A percentile compares a stretch with the other conserved stretches of the same genome.
These are phyloP conservation scores for Patellaria atrata DNA, from an alignment of 495 filamentous ascomycete species.

Conservation along the genomic window DNA sequence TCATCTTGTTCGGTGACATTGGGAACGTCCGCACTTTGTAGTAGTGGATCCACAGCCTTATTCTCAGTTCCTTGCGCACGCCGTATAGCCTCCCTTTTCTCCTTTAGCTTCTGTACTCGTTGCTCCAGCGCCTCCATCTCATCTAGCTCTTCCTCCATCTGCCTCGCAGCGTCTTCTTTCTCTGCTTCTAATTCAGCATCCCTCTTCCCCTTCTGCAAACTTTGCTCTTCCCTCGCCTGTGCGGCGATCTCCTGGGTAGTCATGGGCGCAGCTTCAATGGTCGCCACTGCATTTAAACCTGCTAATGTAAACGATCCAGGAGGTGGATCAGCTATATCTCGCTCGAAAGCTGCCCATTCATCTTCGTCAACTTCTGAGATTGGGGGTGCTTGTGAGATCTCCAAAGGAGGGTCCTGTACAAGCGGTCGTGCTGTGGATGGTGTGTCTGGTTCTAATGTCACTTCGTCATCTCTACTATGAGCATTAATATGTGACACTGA, in stretches of 20 bases:
- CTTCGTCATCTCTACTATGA: background rate
- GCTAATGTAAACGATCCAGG: constrained; percentile 21
- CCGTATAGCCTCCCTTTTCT: constrained; percentile 47
- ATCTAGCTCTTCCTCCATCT: constrained; percentile 79
- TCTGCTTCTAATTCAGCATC: constrained; percentile 63
- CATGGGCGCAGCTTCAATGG: constrained; percentile 58
- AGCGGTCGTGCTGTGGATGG: constrained; percentile 8
- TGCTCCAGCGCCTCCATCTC: constrained; percentile 86
- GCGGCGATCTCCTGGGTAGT: constrained; percentile 59
- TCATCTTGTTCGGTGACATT: constrained; percentile 32
- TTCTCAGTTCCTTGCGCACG: constrained; percentile 35
- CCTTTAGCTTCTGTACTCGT: constrained; percentile 60
- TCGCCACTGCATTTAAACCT: constrained; percentile 27
- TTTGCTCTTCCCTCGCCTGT: constrained; percentile 44
- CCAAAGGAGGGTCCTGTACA: constrained; percentile 3
- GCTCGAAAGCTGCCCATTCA: constrained; percentile 85
- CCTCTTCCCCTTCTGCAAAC: constrained; percentile 34
- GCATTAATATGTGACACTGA: background rate
- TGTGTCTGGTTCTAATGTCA: constrained; percentile 2
- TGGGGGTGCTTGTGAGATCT: background rate
- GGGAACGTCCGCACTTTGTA: constrained; percentile 15
- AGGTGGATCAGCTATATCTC: constrained; percentile 54
- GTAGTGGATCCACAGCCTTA: constrained; percentile 23
- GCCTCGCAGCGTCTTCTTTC: constrained; percentile 68
- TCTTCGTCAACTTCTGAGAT: constrained; percentile 49